A percentile compares a stretch with the other conserved stretches of the same genome.
phyloP scores from a whole-genome alignment of 352 stramenopile genomes.

The Phytophthora sp. region DNA sequence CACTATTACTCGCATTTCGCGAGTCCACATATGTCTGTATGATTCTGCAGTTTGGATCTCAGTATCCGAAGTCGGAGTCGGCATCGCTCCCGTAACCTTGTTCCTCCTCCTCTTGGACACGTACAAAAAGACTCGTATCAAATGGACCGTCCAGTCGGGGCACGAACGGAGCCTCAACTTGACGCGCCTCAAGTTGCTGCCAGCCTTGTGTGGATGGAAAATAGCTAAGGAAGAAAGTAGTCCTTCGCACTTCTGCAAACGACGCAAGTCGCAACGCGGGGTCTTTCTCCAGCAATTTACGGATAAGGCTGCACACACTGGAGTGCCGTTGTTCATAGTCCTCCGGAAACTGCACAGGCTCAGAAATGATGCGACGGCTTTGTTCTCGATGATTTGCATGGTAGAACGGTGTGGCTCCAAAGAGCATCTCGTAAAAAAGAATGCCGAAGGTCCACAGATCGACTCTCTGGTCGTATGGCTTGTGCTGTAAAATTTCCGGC shows the following conservation, averaged over 20 bases:
- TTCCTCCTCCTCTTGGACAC: conserved; percentile 44
- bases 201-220: conserved; percentile 49
- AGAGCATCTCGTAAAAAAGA: conserved; percentile 72
- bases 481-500: conserved; percentile 65
- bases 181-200: conserved; percentile 47
- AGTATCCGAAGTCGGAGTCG: conserved; percentile 49
- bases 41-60: conserved; percentile 30
- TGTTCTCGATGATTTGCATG: conserved; percentile 72
- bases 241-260: conserved; percentile 49
- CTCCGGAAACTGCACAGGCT: conserved; percentile 59
- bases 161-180: conserved; percentile 59
- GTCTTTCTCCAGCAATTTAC: conserved; percentile 54
- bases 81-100: conserved; percentile 47
- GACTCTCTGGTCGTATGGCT: conserved; percentile 61
- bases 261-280: conserved; percentile 42
- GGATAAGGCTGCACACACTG: conserved; percentile 53
- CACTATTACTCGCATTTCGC: conserved; percentile 25
- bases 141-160: conserved; percentile 61
- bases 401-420: conserved; percentile 88
- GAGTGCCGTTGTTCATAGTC: conserved; percentile 48
- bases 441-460: conserved; percentile 86
- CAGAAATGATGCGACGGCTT: conserved; percentile 69
- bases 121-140: conserved; percentile 71
- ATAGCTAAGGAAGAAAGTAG: conserved; percentile 56
- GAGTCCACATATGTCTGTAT: conserved; percentile 26